Percentiles rank a stretch among this genome's conserved stretches.
Conservation (phyloP, 768 basidiomycete species). For the Cyclocybe aegerita region DNA sequence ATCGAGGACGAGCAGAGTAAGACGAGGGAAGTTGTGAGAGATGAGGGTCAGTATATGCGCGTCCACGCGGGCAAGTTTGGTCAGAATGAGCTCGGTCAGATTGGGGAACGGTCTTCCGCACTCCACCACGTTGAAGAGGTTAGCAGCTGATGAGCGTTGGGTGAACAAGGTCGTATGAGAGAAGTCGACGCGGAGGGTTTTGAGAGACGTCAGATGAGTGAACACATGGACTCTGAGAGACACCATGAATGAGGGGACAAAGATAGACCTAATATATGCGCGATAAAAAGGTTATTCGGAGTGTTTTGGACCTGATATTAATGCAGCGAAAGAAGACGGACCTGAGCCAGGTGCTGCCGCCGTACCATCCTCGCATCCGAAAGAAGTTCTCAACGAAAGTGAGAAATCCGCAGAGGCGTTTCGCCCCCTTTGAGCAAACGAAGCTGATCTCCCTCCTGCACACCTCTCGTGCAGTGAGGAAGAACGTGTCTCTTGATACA, state of each 20-base stretch:
- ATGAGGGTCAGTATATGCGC: constrained; percentile 44
- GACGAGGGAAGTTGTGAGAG: constrained; percentile 41
- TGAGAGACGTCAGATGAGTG: constrained; percentile 31
- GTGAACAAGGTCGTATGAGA: constrained; percentile 41
- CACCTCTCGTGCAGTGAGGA: no score
- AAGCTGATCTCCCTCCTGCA: constrained; percentile 13
- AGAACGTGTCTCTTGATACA: no score
- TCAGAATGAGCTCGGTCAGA: constrained; percentile 50
- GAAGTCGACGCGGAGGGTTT: constrained; percentile 41
- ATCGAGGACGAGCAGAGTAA: constrained; percentile 53
- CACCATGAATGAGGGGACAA: constrained; percentile 28
- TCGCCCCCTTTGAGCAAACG: constrained; percentile 22
- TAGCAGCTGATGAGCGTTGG: constrained; percentile 35
- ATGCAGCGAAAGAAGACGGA: constrained; percentile 25
- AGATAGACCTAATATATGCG: constrained; percentile 30
- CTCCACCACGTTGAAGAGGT: constrained; percentile 29
- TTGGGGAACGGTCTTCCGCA: constrained; percentile 29
- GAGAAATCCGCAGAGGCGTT: constrained; percentile 11
- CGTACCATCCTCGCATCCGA: constrained; percentile 11
- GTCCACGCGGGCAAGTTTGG: constrained; percentile 59
- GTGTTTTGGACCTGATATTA: no score
- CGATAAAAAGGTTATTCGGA: constrained; percentile 1
- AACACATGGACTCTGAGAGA: constrained; percentile 25
- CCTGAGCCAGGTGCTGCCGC: constrained; percentile 47
- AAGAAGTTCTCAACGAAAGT: constrained; percentile 9